These are phyloP conservation scores for Colletotrichum liriopes DNA, from an alignment of 2,329 filamentous ascomycete species.

Conservation along the genomic window DNA sequence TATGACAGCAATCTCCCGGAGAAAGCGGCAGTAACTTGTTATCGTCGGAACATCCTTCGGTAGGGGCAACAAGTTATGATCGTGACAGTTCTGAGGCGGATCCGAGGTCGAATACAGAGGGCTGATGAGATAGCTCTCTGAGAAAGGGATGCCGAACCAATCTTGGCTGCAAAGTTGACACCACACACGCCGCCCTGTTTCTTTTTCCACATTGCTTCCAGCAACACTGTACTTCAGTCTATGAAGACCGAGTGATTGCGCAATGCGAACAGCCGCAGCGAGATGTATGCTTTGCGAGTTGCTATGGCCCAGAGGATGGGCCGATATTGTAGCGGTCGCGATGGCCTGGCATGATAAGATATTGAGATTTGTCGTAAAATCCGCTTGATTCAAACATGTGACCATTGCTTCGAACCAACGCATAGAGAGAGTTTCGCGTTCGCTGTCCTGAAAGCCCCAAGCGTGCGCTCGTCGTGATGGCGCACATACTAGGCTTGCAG, in stretches of 20 bases:
- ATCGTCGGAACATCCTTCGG: constrained; percentile 46
- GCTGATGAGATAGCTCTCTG: constrained; percentile 56
- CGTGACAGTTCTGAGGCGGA: constrained; percentile 54
- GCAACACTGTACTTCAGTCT: constrained; percentile 49
- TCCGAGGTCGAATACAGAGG: constrained; percentile 53
- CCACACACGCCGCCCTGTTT: constrained; percentile 55
- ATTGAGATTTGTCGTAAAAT: constrained; percentile 61
- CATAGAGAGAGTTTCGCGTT: constrained; percentile 58
- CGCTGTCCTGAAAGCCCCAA: constrained; percentile 62
- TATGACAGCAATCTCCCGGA: constrained; percentile 51
- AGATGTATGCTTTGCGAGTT: constrained; percentile 63
- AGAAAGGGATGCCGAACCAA: constrained; percentile 56
- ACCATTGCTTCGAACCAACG: constrained; percentile 63
- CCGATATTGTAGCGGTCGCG: constrained; percentile 62
- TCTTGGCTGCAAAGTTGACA: constrained; percentile 57
- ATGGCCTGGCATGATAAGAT: constrained; percentile 63
- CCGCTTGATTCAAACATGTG: constrained; percentile 61
- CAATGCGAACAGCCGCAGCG: constrained; percentile 61
- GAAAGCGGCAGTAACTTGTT: constrained; percentile 49
- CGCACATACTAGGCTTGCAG: constrained; percentile 59
- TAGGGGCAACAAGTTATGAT: constrained; percentile 48
- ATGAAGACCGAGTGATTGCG: constrained; percentile 63
- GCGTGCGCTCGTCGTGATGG: constrained; percentile 51
- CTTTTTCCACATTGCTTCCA: constrained; percentile 45
- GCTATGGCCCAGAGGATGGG: constrained; percentile 64